Evolutionary conservation across 73 alveolate species (phyloP), one percentile per base, ranked within the genome.

Genomic region (Uronychia binucleata): DNA sequence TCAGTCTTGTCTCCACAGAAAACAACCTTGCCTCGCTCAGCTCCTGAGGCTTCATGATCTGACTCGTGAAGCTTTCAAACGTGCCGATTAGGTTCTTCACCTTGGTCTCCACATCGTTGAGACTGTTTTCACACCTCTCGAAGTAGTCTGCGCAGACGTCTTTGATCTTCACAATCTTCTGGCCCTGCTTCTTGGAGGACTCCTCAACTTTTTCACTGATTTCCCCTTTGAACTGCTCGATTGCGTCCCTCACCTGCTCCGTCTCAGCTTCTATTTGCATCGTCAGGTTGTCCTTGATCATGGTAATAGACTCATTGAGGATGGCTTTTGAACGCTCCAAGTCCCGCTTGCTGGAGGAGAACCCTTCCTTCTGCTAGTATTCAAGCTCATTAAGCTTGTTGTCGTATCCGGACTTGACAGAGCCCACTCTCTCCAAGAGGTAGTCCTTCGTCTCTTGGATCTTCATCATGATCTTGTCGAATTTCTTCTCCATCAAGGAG

Each of bases 1-100:
- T 77, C 81, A 85, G 35, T 29, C 91, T 76, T 1, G 91, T 85
- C 58, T 85, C 91, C 0, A 85, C 78, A 0, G 91, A 85, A 77
- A 77, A 85, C 1, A 85, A 59, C 34, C 91, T 76, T 29, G 91
- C 91, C 33, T 85, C 32, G 58, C 77, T 85, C 1, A 85, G 81
- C 31, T 85, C 91, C 59, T 85, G 58, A 26, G 91, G 91, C 78
- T 85, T 33, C 26, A 85, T 82, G 28, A 85, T 46, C 26, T 74
- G 74, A 26, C 57, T 30, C 1, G 81, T 84, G 85, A 83, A 85
- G 14, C 77, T 79, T 27, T 85, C 91, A 35, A 77, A 77, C 57
- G 80, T 76, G 34, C 27, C n/a, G 34, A 74, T 67, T 1, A 85
- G 75, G 26, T 75, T 77, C 14, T 85, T 85, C 75, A 85, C 78